These are phyloP conservation scores for Xylariaceae sp. DNA, from an alignment of 2,329 filamentous ascomycete species.

Conservation along the genomic window DNA sequence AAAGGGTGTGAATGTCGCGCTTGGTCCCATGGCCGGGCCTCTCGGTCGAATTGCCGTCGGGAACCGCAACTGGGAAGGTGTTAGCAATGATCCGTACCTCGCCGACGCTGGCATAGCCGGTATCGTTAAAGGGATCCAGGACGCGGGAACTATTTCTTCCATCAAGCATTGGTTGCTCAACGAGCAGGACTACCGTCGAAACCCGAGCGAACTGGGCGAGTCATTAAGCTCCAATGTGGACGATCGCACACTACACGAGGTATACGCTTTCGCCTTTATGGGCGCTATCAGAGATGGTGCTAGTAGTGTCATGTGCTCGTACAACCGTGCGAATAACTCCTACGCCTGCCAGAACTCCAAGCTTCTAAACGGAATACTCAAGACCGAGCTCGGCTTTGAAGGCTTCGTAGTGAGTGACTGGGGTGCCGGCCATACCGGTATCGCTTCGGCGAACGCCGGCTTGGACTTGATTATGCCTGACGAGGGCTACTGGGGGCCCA, in stretches of 20 bases:
- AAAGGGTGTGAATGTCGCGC: conserved; percentile 65
- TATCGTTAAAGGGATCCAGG: conserved; percentile 70
- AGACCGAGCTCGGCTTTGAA: conserved; percentile 72
- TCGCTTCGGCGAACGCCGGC: conserved; percentile 75
- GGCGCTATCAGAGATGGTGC: conserved; percentile 40
- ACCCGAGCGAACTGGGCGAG: conserved; percentile 49
- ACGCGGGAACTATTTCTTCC: conserved; percentile 55
- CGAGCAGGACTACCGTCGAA: conserved; percentile 62
- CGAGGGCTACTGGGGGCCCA: conserved; percentile 73
- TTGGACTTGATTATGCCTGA: conserved; percentile 71
- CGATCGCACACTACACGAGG: conserved; percentile 67
- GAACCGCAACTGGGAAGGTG: conserved; percentile 90
- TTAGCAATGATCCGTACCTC: conserved; percentile 80
- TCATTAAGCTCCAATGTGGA: conserved; percentile 69
- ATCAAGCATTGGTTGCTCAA: conserved; percentile 57
- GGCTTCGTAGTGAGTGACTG: conserved; percentile 79
- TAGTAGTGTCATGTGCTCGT: conserved; percentile 65
- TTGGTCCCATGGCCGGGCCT: conserved; percentile 71
- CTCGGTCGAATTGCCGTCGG: conserved; percentile 80
- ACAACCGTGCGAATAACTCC: conserved; percentile 61
- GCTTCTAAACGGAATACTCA: conserved; percentile 68
- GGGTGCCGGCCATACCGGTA: conserved; percentile 79
- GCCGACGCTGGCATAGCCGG: conserved; percentile 75
- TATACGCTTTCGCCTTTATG: conserved; percentile 70
- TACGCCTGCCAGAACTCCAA: conserved; percentile 71